Evolutionary conservation across 2,329 filamentous ascomycete genomes (phyloP).

Genomic region (Aspergillus fumigatiaffinis): DNA sequence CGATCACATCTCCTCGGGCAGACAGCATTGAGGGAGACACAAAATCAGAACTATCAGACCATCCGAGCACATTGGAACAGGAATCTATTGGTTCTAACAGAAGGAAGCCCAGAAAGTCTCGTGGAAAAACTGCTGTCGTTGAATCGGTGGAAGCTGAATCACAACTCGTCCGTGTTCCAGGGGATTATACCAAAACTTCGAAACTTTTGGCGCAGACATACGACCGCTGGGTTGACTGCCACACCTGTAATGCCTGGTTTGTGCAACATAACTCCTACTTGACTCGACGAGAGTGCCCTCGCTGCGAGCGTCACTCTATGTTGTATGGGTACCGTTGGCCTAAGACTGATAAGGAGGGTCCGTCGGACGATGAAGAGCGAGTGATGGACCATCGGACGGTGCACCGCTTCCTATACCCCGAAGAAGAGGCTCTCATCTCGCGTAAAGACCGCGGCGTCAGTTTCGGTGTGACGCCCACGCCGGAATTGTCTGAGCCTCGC

Average conservation of each 20-base stretch:
- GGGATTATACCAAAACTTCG: constrained; percentile 79
- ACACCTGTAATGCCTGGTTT: constrained; percentile 75
- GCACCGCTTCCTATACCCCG: constrained; percentile 73
- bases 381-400: constrained; percentile 82
- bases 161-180: constrained; percentile 53
- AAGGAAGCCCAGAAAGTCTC: constrained; percentile 18
- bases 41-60: constrained; percentile 24
- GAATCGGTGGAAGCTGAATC: constrained; percentile 37
- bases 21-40: constrained; percentile 18
- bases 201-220: constrained; percentile 72
- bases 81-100: constrained; percentile 15
- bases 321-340: constrained; percentile 95
- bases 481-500: constrained; percentile 35
- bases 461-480: constrained; percentile 34
- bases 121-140: constrained; percentile 26
- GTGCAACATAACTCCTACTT: constrained; percentile 86
- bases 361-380: constrained; percentile 63
- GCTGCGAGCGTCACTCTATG: constrained; percentile 93
- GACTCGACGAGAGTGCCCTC: constrained; percentile 78
- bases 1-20: constrained; percentile 7
- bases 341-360: constrained; percentile 80
- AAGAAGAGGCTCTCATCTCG: constrained; percentile 56
- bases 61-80: constrained; percentile 25
- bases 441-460: constrained; percentile 37
- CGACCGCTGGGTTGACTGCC: constrained; percentile 83